These are phyloP conservation scores for Aspergillus taichungensis DNA, from an alignment of 495 filamentous ascomycete genomes.

Conservation along the genomic window DNA sequence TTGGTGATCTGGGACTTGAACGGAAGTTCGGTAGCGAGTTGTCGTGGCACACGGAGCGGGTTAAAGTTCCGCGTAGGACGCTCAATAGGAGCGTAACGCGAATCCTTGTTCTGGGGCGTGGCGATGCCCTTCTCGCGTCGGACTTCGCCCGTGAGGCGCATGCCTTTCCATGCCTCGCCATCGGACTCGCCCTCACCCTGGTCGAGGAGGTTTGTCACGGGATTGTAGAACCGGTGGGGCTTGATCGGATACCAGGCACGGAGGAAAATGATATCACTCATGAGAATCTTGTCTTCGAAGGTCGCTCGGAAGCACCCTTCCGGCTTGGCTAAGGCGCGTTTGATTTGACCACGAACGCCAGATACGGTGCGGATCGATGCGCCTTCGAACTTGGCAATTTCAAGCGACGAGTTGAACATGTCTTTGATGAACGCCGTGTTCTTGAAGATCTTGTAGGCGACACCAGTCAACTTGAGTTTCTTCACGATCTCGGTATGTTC, in stretches of 20 bases:
- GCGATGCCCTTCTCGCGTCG: conserved; percentile 64
- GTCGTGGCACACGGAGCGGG: conserved; percentile 77
- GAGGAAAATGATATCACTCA: conserved; percentile 92
- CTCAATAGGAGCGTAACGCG: conserved; percentile 73
- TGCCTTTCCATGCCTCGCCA: conserved; percentile 61
- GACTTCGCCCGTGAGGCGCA: conserved; percentile 93
- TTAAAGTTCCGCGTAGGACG: conserved; percentile 84
- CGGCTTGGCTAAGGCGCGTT: conserved; percentile 79
- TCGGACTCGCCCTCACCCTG: conserved; percentile 23
- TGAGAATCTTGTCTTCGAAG: conserved; percentile 95
- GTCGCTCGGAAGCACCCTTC: conserved; percentile 94
- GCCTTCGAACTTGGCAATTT: conserved; percentile 97
- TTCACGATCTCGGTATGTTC: conserved; percentile 95
- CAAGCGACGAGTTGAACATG: conserved; percentile 88
- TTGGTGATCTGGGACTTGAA: conserved; percentile 85
- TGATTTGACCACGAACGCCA: conserved; percentile 92
- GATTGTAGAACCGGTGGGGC: conserved; percentile 93
- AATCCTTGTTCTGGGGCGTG: conserved; percentile 71
- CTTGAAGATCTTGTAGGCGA: conserved; percentile 95
- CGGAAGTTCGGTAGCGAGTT: conserved; percentile 75
- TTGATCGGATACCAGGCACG: conserved; percentile 94
- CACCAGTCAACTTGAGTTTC: conserved; percentile 91
- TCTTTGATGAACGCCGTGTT: conserved; percentile 98
- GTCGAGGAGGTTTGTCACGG: conserved; percentile 80
- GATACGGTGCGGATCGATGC: conserved; percentile 92